Base-by-base conservation (phyloP, 2,329 filamentous ascomycete species). In the Xylaria sp. region DNA sequence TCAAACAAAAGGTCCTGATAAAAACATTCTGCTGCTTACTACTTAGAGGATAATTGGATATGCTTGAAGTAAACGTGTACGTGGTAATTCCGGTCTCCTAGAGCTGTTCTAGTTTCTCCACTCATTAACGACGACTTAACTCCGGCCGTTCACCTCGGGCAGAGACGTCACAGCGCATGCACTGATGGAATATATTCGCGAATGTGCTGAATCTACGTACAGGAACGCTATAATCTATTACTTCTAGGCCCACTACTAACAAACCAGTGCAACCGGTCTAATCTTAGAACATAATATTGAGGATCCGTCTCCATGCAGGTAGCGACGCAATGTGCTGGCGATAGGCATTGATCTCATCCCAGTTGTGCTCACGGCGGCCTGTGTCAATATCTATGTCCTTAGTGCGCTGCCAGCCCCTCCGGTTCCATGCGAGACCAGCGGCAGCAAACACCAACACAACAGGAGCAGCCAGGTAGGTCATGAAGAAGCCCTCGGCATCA, bases 341-440 rank as follows among this genome's bases (percentile, higher is more conserved):
- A 67, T 82, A 80, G 10, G 78, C 82, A 71, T 87, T 84, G 76
- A 89, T 87, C 28, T 81, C 74, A 17, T 89, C 87, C 87, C 87
- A 90, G 74, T 91, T 85, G 57, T 90, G 83, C 76, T 87, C 85
- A 53, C 89, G 84, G 54, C 89, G 85, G 56, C 88, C 89, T 44
- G 83, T 86, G 75, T 92, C 90, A 62, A 93, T 84, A 71, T 93
- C 90, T 68, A 93, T 91, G 67, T 92, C 83, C 33, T 80, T 77
- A 1, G 86, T 80, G 61, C 80, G 84, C 58, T 89, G 80, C 86
- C 87, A 91, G 7, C 84, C 84, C 33, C 84, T 78, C 49, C 87
- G 81, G 82, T 92, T 92, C 89, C 89, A 92, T 64, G 86, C 40
- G 73, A 87, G 92, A 1, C 90, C 88, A 42, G 76, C 73, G 28